Evolutionary conservation across 2,329 filamentous ascomycete genomes (phyloP).

Genomic region (Seiridium cupressi): DNA sequence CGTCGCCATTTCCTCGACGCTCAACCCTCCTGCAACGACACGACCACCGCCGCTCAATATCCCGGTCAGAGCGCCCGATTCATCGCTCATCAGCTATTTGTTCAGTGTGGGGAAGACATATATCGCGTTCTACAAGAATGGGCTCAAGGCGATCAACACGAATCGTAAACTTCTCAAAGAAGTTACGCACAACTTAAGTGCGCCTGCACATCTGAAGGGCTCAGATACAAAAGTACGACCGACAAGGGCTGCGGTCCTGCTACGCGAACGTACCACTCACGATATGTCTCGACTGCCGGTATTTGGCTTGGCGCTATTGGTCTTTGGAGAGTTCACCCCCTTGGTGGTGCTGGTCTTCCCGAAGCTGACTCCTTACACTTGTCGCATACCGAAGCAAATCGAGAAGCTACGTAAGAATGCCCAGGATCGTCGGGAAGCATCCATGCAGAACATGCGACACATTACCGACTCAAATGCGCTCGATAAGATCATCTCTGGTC

Average conservation of each 20-base stretch:
- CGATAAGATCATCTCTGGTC: conserved; percentile 11
- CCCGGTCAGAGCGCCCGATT: conserved; percentile 49
- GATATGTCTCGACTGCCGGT: conserved; percentile 77
- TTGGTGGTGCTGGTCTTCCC: conserved; percentile 72
- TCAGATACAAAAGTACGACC: conserved; percentile 46
- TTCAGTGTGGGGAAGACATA: conserved; percentile 72
- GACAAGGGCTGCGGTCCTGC: conserved; percentile 68
- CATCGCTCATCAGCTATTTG: conserved; percentile 50
- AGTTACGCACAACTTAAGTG: conserved; percentile 32
- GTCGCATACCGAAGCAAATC: conserved; percentile 77
- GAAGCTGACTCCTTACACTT: conserved; percentile 73
- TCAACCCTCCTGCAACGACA: conserved; percentile 74
- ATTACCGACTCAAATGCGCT: conserved; percentile 9
- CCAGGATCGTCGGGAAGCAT: conserved; percentile 49
- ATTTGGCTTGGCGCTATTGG: conserved; percentile 71
- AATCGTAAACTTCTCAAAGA: conserved; percentile 58
- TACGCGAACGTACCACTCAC: conserved; percentile 64
- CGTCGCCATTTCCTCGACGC: conserved; percentile 23
- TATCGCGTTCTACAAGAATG: conserved; percentile 82
- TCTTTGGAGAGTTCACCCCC: conserved; percentile 86
- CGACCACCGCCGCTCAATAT: conserved; percentile 68
- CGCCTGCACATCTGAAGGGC: conserved; percentile 14
- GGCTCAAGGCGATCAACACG: conserved; percentile 69
- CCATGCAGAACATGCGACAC: conserved; percentile 43
- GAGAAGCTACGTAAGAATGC: conserved; percentile 50